Percentiles rank a stretch among this genome's conserved stretches.
Conservation (phyloP, 202 grass and related monocot genomes). For the Schoenoplectus triqueter region DNA sequence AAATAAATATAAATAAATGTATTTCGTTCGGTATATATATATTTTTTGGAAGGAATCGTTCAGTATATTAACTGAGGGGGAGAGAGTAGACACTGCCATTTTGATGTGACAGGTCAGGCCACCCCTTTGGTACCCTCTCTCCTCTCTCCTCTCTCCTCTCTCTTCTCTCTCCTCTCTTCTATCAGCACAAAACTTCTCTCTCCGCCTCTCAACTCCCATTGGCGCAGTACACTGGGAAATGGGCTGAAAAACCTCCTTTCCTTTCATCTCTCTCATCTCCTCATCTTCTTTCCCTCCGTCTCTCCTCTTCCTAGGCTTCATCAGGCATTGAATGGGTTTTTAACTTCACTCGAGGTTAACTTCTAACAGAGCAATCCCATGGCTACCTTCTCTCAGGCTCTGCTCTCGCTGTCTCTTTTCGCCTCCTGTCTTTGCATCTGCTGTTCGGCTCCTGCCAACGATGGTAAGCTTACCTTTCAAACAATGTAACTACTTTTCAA, state of each 20-base stretch:
- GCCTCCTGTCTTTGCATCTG: conserved; percentile 8
- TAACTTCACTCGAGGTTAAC: neutral
- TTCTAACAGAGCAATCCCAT: conserved; percentile 21
- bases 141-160: too few relatives aligned
- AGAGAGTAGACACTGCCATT: conserved; percentile 33
- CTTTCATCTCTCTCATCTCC: neutral
- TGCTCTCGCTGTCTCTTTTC: neutral
- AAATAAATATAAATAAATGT: too few relatives aligned
- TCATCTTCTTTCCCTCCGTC: neutral
- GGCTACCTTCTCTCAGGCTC: conserved; percentile 17
- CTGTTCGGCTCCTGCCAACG: neutral
- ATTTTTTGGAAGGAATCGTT: neutral
- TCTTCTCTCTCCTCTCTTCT: neutral
- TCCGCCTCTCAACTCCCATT: neutral
- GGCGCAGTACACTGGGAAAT: conserved; percentile 22
- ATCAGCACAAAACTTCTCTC: neutral
- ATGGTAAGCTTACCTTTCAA: conserved; percentile 34
- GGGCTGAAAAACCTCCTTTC: neutral
- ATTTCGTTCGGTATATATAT: neutral
- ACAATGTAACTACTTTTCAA: conserved; percentile 27
- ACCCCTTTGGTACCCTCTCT: neutral
- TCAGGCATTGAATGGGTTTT: conserved; percentile 6
- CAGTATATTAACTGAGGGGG: conserved; percentile 20
- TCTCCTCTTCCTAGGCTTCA: neutral
- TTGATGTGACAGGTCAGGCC: conserved; percentile 49